These are phyloP conservation scores for Xylaria cubensis DNA, from an alignment of 495 filamentous ascomycete genomes.

Conservation along the genomic window DNA sequence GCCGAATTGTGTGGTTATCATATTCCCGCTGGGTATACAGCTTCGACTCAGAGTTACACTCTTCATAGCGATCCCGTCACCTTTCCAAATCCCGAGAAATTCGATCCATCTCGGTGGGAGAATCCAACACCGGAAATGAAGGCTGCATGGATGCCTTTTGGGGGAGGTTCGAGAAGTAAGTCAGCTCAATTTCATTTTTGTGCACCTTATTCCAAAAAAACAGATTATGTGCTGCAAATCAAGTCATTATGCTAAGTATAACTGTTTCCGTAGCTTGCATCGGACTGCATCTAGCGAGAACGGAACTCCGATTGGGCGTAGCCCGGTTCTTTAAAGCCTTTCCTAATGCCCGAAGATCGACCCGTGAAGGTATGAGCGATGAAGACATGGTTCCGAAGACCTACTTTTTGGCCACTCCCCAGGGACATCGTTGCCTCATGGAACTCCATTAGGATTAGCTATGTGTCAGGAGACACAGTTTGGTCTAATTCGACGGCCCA, in stretches of 20 bases:
- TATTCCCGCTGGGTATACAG: slow-evolving; percentile 37
- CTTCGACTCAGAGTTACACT: slow-evolving; percentile 39
- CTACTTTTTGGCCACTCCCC: slow-evolving; percentile 15
- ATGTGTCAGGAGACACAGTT: background rate
- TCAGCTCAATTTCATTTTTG: background rate
- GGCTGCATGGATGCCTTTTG: slow-evolving; percentile 23
- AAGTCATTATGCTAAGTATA: background rate
- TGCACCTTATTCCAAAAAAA: background rate
- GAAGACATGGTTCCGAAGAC: slow-evolving; percentile 21
- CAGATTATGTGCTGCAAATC: background rate
- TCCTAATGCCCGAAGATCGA: slow-evolving; percentile 23
- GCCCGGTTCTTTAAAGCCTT: slow-evolving; percentile 30
- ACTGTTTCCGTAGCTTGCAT: slow-evolving; percentile 21
- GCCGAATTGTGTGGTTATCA: slow-evolving; percentile 33
- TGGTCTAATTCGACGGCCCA: background rate
- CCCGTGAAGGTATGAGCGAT: slow-evolving; percentile 21
- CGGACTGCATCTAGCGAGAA: slow-evolving; percentile 26
- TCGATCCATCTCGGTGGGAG: slow-evolving; percentile 29
- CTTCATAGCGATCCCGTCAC: slow-evolving; percentile 37
- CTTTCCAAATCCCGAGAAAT: slow-evolving; percentile 38
- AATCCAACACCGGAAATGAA: slow-evolving; percentile 28
- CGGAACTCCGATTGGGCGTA: slow-evolving; percentile 21
- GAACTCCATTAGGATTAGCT: slow-evolving; percentile 5
- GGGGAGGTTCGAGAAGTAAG: slow-evolving; percentile 24
- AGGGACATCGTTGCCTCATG: slow-evolving; percentile 25